phyloP scores from a whole-genome alignment of 805 yeast genomes.

The Danielia reshetovae region DNA sequence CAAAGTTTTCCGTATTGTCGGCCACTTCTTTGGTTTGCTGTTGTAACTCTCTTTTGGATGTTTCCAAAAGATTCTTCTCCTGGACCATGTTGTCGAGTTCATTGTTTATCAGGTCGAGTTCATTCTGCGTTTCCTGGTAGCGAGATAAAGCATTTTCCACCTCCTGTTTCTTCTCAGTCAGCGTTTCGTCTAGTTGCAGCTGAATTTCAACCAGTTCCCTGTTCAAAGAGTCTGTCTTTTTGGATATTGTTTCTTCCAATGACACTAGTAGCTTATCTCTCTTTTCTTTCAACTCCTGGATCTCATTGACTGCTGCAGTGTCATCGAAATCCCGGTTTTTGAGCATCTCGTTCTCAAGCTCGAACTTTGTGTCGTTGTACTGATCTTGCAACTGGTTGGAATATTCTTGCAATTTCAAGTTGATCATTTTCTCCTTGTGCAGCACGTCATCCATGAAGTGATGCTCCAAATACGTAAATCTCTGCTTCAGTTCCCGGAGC shows the following conservation, averaged over 20 bases:
- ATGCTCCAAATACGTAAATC: slow-evolving; percentile 24
- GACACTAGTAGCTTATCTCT: slow-evolving; percentile 4
- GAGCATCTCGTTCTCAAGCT: slow-evolving; percentile 24
- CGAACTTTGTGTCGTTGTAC: slow-evolving; percentile 29
- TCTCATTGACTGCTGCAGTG: slow-evolving; percentile 12
- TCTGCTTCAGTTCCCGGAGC: too few relatives aligned
- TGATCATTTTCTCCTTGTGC: slow-evolving; percentile 25
- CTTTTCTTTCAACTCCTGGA: slow-evolving; percentile 14
- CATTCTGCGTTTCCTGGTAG: not conserved
- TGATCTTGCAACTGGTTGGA: slow-evolving; percentile 23
- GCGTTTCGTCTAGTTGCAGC: not conserved
- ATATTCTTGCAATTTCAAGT: slow-evolving; percentile 27
- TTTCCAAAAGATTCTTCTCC: too few relatives aligned
- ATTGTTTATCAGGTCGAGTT: not conserved
- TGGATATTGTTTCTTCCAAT: slow-evolving; percentile 4
- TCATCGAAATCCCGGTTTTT: not conserved
- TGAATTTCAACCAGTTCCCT: not conserved
- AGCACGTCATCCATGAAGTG: slow-evolving; percentile 26
- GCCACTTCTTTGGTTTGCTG: not conserved
- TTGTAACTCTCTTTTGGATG: not conserved
- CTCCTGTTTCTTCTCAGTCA: not conserved
- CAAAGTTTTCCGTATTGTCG: not conserved
- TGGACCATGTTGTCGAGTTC: slow-evolving; percentile 12
- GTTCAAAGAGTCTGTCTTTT: slow-evolving; percentile 7
- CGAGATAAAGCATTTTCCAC: not conserved